These are phyloP conservation scores for Aphanomyces euteiches DNA, from an alignment of 352 stramenopile genomes.

Conservation along the genomic window DNA sequence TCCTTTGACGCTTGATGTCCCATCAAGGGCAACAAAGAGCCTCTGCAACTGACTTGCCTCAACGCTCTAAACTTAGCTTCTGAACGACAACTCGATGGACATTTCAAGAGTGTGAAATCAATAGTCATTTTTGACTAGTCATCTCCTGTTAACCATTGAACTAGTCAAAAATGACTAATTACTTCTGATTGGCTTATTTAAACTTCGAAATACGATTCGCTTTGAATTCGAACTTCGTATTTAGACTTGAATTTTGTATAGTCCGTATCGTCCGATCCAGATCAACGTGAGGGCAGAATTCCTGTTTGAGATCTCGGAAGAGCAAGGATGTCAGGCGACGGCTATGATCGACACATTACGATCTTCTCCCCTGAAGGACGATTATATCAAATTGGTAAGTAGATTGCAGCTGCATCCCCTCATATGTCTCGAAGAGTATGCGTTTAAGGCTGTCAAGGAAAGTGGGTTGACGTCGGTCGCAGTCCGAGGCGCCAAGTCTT, in stretches of 20 bases:
- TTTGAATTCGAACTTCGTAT: conserved; percentile 7
- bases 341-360: conserved; percentile 93
- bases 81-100: too few species aligned
- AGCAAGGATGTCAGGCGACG: conserved; percentile 67
- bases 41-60: too few species aligned
- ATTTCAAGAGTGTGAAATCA: too few species aligned
- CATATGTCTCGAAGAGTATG: conserved; percentile 87
- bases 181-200: conserved; percentile 8
- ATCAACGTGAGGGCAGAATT: conserved; percentile 24
- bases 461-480: conserved; percentile 95
- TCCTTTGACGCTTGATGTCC: conserved; percentile 14
- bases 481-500: conserved; percentile 91
- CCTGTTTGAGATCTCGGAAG: conserved; percentile 17
- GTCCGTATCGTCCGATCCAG: neutral
- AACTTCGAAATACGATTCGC: conserved; percentile 15
- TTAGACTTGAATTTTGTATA: conserved; percentile 26
- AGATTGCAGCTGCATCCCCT: neutral
- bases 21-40: neutral
- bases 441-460: conserved; percentile 95
- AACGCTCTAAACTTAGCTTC: too few species aligned
- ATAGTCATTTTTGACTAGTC: too few species aligned
- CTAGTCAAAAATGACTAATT: too few species aligned
- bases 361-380: conserved; percentile 99
- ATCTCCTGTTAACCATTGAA: too few species aligned
- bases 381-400: conserved; percentile 96